A percentile compares a stretch with the other conserved stretches of the same genome.
Evolutionary conservation across 2,329 filamentous ascomycete species (phyloP).

Genomic region (Monascus ruber): DNA sequence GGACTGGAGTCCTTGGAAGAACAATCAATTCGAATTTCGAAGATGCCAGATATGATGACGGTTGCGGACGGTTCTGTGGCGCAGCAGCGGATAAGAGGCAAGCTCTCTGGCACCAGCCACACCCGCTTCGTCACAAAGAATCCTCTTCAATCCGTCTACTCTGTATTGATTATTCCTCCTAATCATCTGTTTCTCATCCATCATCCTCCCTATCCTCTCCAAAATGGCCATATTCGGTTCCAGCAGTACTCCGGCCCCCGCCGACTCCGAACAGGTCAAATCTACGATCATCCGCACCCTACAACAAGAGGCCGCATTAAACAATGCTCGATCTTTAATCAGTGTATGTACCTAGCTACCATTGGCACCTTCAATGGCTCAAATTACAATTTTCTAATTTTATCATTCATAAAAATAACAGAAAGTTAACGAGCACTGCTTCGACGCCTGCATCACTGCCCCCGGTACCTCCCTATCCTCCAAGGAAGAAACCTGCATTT

Average conservation of each 20-base stretch:
- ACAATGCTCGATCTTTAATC: constrained; percentile 59
- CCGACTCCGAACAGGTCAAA: constrained; percentile 30
- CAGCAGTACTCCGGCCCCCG: constrained; percentile 13
- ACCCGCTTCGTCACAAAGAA: too few species aligned
- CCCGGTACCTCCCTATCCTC: constrained; percentile 54
- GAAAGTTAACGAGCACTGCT: constrained; percentile 76
- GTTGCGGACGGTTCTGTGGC: too few species aligned
- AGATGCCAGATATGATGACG: too few species aligned
- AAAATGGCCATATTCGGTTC: constrained; percentile 32
- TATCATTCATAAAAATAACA: constrained; percentile 18
- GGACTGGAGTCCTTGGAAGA: too few species aligned
- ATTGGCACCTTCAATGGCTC: too few species aligned
- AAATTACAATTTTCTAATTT: too few species aligned
- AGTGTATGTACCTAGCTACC: constrained; percentile 39
- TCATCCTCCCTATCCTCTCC: not conserved
- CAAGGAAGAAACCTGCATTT: constrained; percentile 60
- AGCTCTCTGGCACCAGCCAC: too few species aligned
- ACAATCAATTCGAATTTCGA: too few species aligned
- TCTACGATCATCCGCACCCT: constrained; percentile 53
- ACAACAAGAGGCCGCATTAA: constrained; percentile 52
- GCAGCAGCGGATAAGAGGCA: too few species aligned
- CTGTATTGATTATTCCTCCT: too few species aligned
- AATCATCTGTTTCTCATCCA: too few species aligned
- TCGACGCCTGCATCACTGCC: constrained; percentile 63
- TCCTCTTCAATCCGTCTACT: too few species aligned